Base-by-base conservation (phyloP, 768 basidiomycete species). In the Trametes elegans region DNA sequence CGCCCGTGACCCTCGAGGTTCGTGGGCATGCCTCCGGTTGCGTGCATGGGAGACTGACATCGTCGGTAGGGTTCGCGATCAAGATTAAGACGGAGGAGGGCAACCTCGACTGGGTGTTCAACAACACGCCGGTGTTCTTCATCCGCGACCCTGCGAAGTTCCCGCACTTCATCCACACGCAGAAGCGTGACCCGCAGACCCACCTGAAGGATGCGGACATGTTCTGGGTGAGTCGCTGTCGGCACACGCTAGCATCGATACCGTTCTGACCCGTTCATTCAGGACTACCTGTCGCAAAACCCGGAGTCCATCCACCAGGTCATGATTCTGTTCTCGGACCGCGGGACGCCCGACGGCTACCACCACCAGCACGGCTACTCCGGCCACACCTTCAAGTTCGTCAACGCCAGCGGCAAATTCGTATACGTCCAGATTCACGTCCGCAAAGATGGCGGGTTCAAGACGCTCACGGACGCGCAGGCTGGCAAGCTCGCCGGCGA, bases 111-210 rank as follows among this genome's bases (percentile, higher is more conserved):
- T 89, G 89, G 80, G 94, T 94, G 64, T 82, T 87, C 83, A 91
- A 93, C 75, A 93, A 93, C 76, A 92, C 90, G 13, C 92, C 94
- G 42, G 80, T 95, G 61, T 93, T 94, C 83, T 88, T 92, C 77
- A 83, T 97, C 70, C 82, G 86, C 62, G 85, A 95, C 69, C 83
- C 89, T 13, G 80, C 87, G 72, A 87, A 93, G 72, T 97, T 96
- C 80, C 86, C 90, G 40, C 91, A 97, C 75, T 87, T 97, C 72
- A 90, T 96, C 63, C 95, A 98, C 76, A 92, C 92, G 26, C 89
- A 91, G 68, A 94, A 94, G 77, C 83, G 88, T 60, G 81, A 92
- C 70, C 95, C 95, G 14, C 90, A 92, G 67, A 95, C 93, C 7
- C 90, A 98, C 72, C 71, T 95, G 63, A 93, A 89, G 71, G 92